These are phyloP conservation scores for Bremia lactucae DNA, from an alignment of 352 stramenopile species.

Conservation along the genomic window DNA sequence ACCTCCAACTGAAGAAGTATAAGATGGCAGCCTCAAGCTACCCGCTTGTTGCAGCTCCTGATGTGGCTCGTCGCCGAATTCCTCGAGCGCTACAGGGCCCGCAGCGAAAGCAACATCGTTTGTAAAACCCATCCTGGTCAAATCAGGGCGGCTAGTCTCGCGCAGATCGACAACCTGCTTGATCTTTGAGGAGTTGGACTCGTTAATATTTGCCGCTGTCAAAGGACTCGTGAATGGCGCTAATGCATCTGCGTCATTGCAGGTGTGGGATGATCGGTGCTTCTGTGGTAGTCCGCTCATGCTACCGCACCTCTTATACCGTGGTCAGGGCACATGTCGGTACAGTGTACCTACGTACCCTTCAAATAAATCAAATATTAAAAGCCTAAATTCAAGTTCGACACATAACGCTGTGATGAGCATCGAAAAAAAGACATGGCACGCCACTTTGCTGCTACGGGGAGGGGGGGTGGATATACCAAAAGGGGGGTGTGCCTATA, in stretches of 20 bases:
- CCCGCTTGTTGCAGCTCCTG: not conserved
- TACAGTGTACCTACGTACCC: too few relatives aligned
- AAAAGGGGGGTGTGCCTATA: too few relatives aligned
- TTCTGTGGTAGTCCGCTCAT: too few relatives aligned
- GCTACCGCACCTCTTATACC: too few relatives aligned
- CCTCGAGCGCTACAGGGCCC: conserved; percentile 14
- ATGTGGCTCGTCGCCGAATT: conserved; percentile 10
- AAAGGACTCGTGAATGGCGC: conserved; percentile 15
- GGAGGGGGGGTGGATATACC: too few relatives aligned
- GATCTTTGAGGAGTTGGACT: conserved; percentile 6
- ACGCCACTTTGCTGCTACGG: too few relatives aligned
- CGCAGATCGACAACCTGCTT: conserved; percentile 16
- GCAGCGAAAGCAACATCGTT: conserved; percentile 12
- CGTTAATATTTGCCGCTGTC: conserved; percentile 17
- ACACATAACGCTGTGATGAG: too few relatives aligned
- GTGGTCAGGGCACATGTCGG: too few relatives aligned
- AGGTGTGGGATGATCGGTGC: conserved; percentile 16
- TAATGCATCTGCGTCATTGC: conserved; percentile 6
- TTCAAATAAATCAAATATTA: too few relatives aligned
- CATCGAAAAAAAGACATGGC: too few relatives aligned
- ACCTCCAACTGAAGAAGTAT: conserved; percentile 27
- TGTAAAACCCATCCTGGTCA: conserved; percentile 19
- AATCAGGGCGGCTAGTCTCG: conserved; percentile 11
- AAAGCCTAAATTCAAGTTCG: too few relatives aligned
- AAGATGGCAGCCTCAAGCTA: conserved; percentile 19